Base-by-base conservation (phyloP, 352 stramenopile genomes). In the Elongisporangium undulatum region DNA sequence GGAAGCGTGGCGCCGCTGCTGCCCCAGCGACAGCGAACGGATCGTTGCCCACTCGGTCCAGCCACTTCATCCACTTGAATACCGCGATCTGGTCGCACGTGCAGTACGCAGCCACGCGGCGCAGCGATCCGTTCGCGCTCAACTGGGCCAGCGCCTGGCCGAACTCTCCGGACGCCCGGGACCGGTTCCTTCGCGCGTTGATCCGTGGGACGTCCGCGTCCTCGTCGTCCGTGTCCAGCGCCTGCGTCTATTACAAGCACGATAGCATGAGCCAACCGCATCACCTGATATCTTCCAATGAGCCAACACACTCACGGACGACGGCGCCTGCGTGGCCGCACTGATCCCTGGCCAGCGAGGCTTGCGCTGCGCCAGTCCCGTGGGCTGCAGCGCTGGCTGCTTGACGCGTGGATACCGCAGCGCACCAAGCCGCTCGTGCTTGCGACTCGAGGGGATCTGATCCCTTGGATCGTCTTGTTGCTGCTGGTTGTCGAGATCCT, bases 51-150 rank as follows among this genome's bases (percentile, higher is more conserved):
- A 29, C 57, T 16, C 64, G 72, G 10, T 89, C 75, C 48, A 87
- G 76, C 77, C 77, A 89, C 51, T 88, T 89, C 53, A 85, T 69
- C 52, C 91, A 58, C 56, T 89, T 90, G 55, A 92, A 90, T 10
- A 94, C 62, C 15, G 64, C 68, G 26, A 94, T 77, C 51, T 77
- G 77, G 48, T 92, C 79, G 56, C 82, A 90, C 26, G 77, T 84
- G 60, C 81, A 91, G 55, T 91, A 91, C 26, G 79, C 74, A 0
- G 77, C 75, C 13, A 87, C 74, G 49, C 82, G 75, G n/a, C 68
- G 65, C 57, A 77, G 86, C 24, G 69, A 64, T 1, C 58, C 58
- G 51, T 79, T 67, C 1, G 63, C 77, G 10, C 73, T 74, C 49
- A 69, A 70, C 50, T 69, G 60, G 26, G 68, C 69, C 52, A 69